Conservation (phyloP, 371 early-diverging fungal genomes). For the Mucor indicus region DNA sequence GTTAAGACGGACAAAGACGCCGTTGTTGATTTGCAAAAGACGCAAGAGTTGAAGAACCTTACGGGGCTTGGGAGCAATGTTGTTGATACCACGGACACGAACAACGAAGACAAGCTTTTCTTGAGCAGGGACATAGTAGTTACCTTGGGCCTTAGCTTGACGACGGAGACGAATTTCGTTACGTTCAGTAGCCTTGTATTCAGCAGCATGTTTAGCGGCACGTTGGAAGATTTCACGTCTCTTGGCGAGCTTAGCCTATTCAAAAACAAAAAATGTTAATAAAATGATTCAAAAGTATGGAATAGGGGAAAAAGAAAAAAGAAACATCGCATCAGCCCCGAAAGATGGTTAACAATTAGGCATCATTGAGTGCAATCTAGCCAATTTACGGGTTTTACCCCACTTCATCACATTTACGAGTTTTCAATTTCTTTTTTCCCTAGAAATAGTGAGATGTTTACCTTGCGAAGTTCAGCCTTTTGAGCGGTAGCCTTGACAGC, state of each 20-base stretch:
- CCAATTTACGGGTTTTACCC: constrained; percentile 14
- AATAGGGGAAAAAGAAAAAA: background rate
- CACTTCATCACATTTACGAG: constrained; percentile 16
- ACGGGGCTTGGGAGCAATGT: constrained; percentile 98
- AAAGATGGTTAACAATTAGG: constrained; percentile 66
- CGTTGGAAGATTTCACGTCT: constrained; percentile 97
- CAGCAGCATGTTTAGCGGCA: constrained; percentile 93
- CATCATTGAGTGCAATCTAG: constrained; percentile 51
- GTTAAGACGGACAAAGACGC: constrained; percentile 97
- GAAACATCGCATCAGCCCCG: constrained; percentile 57
- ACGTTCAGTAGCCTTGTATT: constrained; percentile 89
- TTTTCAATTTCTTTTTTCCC: background rate
- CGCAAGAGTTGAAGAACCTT: constrained; percentile 99
- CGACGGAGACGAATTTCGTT: constrained; percentile 89
- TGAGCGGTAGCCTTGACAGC: constrained; percentile 69
- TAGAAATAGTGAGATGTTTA: constrained; percentile 25
- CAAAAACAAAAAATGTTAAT: background rate
- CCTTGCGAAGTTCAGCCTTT: constrained; percentile 63
- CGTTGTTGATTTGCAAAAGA: constrained; percentile 99
- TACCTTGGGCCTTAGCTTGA: constrained; percentile 87
- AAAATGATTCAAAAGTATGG: background rate
- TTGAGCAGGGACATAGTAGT: constrained; percentile 96
- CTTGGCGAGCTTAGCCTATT: constrained; percentile 74
- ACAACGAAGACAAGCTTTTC: constrained; percentile 98
- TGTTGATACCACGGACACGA: constrained; percentile 97